Base-by-base conservation (phyloP, 768 basidiomycete genomes). In the Tulasnella sp. region DNA sequence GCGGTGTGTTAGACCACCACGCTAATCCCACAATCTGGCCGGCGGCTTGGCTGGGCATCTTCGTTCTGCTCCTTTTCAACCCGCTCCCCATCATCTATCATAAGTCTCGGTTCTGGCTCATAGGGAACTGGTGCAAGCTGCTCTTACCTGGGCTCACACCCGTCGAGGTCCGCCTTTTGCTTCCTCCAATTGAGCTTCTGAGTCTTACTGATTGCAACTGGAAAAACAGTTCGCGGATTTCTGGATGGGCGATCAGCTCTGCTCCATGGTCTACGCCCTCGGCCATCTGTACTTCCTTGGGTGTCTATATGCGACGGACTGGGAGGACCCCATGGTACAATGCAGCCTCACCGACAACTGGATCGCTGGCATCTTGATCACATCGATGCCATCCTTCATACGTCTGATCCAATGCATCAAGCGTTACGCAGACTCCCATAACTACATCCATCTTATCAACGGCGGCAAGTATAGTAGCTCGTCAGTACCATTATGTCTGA, bases 181-280 rank as follows among this genome's bases (percentile, higher is more conserved):
- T 43, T 12, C 42, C 24, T 51, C 29, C 65, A 30, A 60, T 61
- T 62, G 34, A 7, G 7, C 34, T 15, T 38, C 34, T 38, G 34
- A 38, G n/a, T n/a, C n/a, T n/a, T n/a, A n/a, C n/a, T n/a, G n/a
- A n/a, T n/a, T n/a, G n/a, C n/a, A n/a, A n/a, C n/a, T n/a, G n/a
- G n/a, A n/a, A n/a, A n/a, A n/a, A 7, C 34, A 87, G 83, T 92
- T 92, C 68, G 71, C 83, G 15, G 89, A 90, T 74, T 88, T 91
- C 80, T 92, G 89, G 89, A 75, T 91, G 68, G 89, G 87, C 12
- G 89, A 92, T 66, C 87, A 90, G 64, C 78, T 87, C 65, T 88
- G 86, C 71, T 90, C 86, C 63, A 75, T 96, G 43, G 70, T 77
- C 4, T 93, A 86, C 71, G 78, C 84, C 0, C 68, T 93, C 9